Percentiles rank a stretch among this genome's conserved stretches.
Evolutionary conservation across 305 asterid genomes (phyloP).

Genomic region (Euphrasia arctica): DNA sequence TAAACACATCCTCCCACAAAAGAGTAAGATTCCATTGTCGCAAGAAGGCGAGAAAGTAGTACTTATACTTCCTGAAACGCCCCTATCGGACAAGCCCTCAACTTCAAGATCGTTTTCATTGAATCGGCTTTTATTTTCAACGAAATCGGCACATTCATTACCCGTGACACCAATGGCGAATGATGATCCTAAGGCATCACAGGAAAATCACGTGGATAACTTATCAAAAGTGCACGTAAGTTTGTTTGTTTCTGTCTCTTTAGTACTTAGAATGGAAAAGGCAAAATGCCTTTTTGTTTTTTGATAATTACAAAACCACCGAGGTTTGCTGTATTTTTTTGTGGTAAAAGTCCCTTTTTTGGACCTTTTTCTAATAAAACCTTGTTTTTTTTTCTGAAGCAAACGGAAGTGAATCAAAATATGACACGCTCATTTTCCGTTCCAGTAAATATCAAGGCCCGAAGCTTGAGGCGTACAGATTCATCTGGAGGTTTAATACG

Average conservation of each 20-base stretch:
- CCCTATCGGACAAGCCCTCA: slow-evolving; percentile 68
- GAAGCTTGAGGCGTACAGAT: slow-evolving; percentile 70
- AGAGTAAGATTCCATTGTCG: slow-evolving; percentile 48
- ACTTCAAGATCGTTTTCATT: slow-evolving; percentile 90
- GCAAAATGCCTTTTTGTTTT: too few relatives aligned
- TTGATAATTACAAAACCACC: too few relatives aligned
- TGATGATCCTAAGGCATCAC: slow-evolving; percentile 36
- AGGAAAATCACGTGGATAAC: slow-evolving; percentile 37
- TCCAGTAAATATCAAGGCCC: slow-evolving; percentile 63
- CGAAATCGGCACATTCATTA: slow-evolving; percentile 61
- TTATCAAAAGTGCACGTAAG: slow-evolving; percentile 49
- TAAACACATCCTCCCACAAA: slow-evolving; percentile 74
- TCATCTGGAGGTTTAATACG: slow-evolving; percentile 80
- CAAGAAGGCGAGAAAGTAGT: slow-evolving; percentile 73
- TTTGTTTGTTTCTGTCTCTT: slow-evolving; percentile 16
- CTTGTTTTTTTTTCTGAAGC: slow-evolving; percentile 37
- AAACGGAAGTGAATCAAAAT: slow-evolving; percentile 45
- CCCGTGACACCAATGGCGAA: slow-evolving; percentile 70
- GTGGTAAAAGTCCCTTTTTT: neutral
- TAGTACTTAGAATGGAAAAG: neutral
- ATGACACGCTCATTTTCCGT: slow-evolving; percentile 86
- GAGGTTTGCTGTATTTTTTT: too few relatives aligned
- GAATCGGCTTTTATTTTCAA: slow-evolving; percentile 66
- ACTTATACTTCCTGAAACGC: slow-evolving; percentile 63
- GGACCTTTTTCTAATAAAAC: slow-evolving; percentile 22